Evolutionary conservation across 176 grass and related monocot species (phyloP).

Genomic region (Phyllostachys edulis): DNA sequence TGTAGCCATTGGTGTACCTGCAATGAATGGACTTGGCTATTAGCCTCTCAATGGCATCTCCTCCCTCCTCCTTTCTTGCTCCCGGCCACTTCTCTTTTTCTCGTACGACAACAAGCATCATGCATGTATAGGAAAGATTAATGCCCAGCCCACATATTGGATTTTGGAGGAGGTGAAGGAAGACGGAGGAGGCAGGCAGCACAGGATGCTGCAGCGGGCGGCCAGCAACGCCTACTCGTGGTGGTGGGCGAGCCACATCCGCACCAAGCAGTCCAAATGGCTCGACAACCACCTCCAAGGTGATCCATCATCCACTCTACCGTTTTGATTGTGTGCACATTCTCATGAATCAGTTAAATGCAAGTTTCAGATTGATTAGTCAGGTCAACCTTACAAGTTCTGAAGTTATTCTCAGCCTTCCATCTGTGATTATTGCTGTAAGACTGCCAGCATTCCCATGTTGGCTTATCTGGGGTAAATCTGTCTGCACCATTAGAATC

Average conservation of each 20-base stretch:
- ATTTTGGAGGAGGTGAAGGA: slow-evolving; percentile 23
- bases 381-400: neutral
- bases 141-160: slow-evolving; percentile 16
- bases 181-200: slow-evolving; percentile 12
- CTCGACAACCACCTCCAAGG: slow-evolving; percentile 64
- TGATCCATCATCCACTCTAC: slow-evolving; percentile 2
- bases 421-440: neutral
- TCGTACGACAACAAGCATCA: neutral
- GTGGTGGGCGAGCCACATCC: slow-evolving; percentile 76
- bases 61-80: slow-evolving; percentile 36
- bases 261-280: slow-evolving; percentile 74
- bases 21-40: slow-evolving; percentile 33
- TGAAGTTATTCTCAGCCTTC: neutral
- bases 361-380: neutral
- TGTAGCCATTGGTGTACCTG: slow-evolving; percentile 28
- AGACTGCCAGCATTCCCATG: neutral
- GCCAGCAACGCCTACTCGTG: slow-evolving; percentile 65
- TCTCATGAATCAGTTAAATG: neutral
- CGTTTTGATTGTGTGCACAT: neutral
- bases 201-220: slow-evolving; percentile 58
- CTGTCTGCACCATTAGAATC: neutral
- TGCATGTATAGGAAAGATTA: slow-evolving; percentile 20
- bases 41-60: slow-evolving; percentile 38
- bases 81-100: slow-evolving; percentile 15
- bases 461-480: neutral